Evolutionary conservation across 768 basidiomycete genomes (phyloP).

Genomic region (Udeniomyces megalosporus): DNA sequence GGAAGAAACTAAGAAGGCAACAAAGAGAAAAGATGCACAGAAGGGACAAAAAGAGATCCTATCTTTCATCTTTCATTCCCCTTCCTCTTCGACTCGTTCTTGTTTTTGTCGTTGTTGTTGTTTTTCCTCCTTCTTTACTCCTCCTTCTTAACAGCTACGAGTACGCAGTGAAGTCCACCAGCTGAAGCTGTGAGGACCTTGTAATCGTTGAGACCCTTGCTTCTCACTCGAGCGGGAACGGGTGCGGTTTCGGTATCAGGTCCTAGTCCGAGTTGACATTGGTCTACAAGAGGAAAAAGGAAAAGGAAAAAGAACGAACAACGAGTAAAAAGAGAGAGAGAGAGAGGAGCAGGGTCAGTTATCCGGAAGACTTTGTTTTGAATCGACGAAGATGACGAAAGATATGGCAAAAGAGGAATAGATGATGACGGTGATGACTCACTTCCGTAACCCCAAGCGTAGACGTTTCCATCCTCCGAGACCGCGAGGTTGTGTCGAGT

Average conservation of each 20-base stretch:
- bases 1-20: too few relatives aligned
- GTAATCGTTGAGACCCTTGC: constrained; percentile 19
- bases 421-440: constrained; percentile 15
- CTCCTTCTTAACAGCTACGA: not conserved
- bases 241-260: constrained; percentile 26
- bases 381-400: not conserved
- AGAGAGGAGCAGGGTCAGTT: not conserved
- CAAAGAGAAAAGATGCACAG: too few relatives aligned
- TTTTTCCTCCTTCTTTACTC: not conserved
- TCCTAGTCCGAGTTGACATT: constrained; percentile 32
- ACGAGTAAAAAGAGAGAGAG: not conserved
- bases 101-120: not conserved
- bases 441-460: constrained; percentile 34
- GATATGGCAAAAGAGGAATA: not conserved
- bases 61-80: too few relatives aligned
- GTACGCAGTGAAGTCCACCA: constrained; percentile 10
- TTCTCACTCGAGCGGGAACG: constrained; percentile 27
- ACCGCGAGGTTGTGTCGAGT: constrained; percentile 33
- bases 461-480: constrained; percentile 30
- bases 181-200: constrained; percentile 10
- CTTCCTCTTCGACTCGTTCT: too few relatives aligned
- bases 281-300: constrained; percentile 14
- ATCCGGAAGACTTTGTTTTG: not conserved
- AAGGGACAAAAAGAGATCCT: too few relatives aligned
- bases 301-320: not conserved